Conservation (phyloP, 805 yeast genomes). For the Cyberlindnera meyerae region DNA sequence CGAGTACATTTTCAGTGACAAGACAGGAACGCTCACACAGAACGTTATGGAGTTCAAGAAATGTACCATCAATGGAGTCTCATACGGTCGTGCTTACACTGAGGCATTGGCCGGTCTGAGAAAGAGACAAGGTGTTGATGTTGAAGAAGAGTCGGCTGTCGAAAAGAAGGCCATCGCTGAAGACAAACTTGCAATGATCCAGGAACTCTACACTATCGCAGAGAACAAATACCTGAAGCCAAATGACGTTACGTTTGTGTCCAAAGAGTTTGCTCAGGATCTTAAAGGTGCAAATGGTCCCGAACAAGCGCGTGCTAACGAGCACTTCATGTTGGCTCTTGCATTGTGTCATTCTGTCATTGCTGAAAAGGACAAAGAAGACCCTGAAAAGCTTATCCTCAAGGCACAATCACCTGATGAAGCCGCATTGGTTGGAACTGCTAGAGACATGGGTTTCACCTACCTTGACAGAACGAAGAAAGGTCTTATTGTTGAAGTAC, state of each 20-base stretch:
- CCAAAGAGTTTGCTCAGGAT: constrained; percentile 62
- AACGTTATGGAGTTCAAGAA: constrained; percentile 84
- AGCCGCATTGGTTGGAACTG: constrained; percentile 79
- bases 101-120: constrained; percentile 78
- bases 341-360: constrained; percentile 79
- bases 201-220: constrained; percentile 34
- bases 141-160: constrained; percentile 48
- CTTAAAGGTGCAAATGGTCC: constrained; percentile 46
- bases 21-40: constrained; percentile 81
- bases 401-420: constrained; percentile 87
- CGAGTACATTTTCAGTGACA: constrained; percentile 79
- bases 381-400: constrained; percentile 49
- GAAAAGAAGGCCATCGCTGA: constrained; percentile 50
- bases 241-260: constrained; percentile 65
- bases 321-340: constrained; percentile 71
- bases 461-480: constrained; percentile 62
- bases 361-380: constrained; percentile 58
- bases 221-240: constrained; percentile 40
- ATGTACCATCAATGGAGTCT: constrained; percentile 66
- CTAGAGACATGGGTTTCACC: constrained; percentile 70
- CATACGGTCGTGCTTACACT: constrained; percentile 77
- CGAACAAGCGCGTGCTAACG: constrained; percentile 52
- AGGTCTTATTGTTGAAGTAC: constrained; percentile 62
- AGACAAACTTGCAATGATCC: constrained; percentile 59
- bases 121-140: constrained; percentile 74